Conservation (phyloP, 352 stramenopile species). For the Globisporangium canariense region DNA sequence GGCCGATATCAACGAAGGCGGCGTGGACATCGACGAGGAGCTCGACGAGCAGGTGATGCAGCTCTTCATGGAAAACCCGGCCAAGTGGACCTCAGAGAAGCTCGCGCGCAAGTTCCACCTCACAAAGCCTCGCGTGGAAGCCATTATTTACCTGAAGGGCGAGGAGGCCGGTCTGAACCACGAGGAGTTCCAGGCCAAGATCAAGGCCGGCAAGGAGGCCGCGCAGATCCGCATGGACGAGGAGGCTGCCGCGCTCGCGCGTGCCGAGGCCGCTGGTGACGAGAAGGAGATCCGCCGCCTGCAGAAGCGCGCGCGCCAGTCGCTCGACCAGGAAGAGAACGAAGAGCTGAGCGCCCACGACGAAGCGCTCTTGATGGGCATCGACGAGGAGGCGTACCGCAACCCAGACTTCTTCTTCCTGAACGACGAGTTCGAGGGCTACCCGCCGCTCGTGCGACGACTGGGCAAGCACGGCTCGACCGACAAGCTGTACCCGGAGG, state of each 20-base stretch:
- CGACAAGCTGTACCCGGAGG: conserved; percentile 78
- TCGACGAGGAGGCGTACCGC: conserved; percentile 67
- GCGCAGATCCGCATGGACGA: conserved; percentile 35
- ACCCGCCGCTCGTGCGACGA: conserved; percentile 72
- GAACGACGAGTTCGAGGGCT: conserved; percentile 79
- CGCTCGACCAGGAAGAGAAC: conserved; percentile 38
- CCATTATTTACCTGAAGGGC: conserved; percentile 76
- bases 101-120: conserved; percentile 77
- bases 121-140: conserved; percentile 73
- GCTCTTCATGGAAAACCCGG: conserved; percentile 83
- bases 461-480: conserved; percentile 79
- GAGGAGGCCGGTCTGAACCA: conserved; percentile 53
- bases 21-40: conserved; percentile 65
- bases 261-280: conserved; percentile 45
- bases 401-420: conserved; percentile 88
- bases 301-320: conserved; percentile 52
- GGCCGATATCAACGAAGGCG: conserved; percentile 67
- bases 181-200: conserved; percentile 59
- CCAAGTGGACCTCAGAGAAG: conserved; percentile 82
- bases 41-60: conserved; percentile 74
- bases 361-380: conserved; percentile 46
- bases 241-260: conserved; percentile 39
- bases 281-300: conserved; percentile 57
- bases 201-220: conserved; percentile 53
- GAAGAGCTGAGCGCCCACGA: conserved; percentile 59